Conservation (phyloP, 1,284 basidiomycete species). For the Exsudoporus floridanus region DNA sequence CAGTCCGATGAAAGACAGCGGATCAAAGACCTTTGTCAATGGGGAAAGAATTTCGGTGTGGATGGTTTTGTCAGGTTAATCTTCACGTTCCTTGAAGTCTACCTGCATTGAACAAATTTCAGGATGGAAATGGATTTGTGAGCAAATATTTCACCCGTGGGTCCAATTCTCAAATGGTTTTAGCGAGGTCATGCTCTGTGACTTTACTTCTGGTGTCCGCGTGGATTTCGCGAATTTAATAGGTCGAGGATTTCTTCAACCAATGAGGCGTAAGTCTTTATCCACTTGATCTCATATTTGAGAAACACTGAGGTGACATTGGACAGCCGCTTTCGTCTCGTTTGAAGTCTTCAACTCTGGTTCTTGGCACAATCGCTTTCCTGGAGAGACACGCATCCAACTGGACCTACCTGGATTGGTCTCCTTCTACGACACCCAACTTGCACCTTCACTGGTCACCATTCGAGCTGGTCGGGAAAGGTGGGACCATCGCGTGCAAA, state of each 20-base stretch:
- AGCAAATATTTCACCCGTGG: constrained; percentile 12
- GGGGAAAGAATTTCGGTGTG: constrained; percentile 37
- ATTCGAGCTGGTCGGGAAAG: constrained; percentile 28
- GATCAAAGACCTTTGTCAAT: constrained; percentile 37
- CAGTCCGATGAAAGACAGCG: constrained; percentile 30
- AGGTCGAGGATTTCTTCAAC: neutral
- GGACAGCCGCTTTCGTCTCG: neutral
- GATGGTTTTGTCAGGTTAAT: constrained; percentile 43
- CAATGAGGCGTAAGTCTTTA: neutral
- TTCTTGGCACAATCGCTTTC: constrained; percentile 37
- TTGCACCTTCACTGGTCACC: constrained; percentile 31
- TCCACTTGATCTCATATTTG: neutral
- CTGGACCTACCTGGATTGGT: constrained; percentile 35
- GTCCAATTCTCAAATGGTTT: neutral
- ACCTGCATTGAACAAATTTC: neutral
- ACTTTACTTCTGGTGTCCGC: constrained; percentile 44
- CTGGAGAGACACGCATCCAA: constrained; percentile 39
- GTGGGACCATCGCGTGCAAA: constrained; percentile 31
- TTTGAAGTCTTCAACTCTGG: constrained; percentile 29
- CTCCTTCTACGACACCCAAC: constrained; percentile 37
- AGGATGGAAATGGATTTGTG: constrained; percentile 54
- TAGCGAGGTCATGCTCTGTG: constrained; percentile 55
- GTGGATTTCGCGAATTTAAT: constrained; percentile 34
- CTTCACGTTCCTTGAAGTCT: neutral
- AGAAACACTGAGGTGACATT: neutral